Evolutionary conservation across 2,329 filamentous ascomycete genomes (phyloP).

Genomic region (Alternaria triticina): DNA sequence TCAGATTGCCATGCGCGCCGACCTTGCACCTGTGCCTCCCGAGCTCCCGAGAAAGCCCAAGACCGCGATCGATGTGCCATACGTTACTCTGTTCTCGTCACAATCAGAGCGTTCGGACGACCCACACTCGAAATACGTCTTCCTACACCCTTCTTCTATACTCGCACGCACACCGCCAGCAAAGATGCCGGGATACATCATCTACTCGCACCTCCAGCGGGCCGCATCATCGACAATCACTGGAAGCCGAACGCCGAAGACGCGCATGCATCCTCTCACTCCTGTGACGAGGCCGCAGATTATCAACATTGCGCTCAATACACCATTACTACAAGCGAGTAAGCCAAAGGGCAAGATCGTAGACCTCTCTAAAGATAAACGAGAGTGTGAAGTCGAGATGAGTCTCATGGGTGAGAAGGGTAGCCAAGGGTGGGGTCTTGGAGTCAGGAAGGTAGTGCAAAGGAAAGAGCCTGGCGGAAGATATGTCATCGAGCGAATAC

Average conservation of each 20-base stretch:
- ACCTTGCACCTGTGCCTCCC: constrained; percentile 74
- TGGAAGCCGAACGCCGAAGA: constrained; percentile 59
- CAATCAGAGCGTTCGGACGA: constrained; percentile 52
- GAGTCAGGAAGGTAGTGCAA: constrained; percentile 84
- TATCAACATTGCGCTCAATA: constrained; percentile 79
- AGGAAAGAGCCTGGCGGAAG: constrained; percentile 70
- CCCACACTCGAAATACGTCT: constrained; percentile 72
- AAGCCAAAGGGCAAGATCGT: constrained; percentile 88
- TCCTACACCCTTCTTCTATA: constrained; percentile 84
- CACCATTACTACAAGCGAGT: constrained; percentile 80
- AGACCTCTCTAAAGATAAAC: constrained; percentile 56
- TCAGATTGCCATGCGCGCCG: constrained; percentile 89
- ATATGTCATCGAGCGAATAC: constrained; percentile 72
- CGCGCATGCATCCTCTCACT: constrained; percentile 87
- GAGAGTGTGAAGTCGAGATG: constrained; percentile 85
- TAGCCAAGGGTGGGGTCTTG: constrained; percentile 80
- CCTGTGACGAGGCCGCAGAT: constrained; percentile 78
- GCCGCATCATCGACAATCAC: constrained; percentile 56
- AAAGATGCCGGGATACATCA: constrained; percentile 79
- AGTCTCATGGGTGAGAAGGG: constrained; percentile 73
- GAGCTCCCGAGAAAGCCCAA: constrained; percentile 67
- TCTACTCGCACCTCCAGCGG: constrained; percentile 86
- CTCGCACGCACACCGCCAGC: constrained; percentile 64
- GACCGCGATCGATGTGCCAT: constrained; percentile 91
- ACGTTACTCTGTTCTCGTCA: constrained; percentile 81